Evolutionary conservation across 306 rosid genomes (phyloP), one percentile per base, ranked within the genome.

Genomic region (Cucurbita pepo): DNA sequence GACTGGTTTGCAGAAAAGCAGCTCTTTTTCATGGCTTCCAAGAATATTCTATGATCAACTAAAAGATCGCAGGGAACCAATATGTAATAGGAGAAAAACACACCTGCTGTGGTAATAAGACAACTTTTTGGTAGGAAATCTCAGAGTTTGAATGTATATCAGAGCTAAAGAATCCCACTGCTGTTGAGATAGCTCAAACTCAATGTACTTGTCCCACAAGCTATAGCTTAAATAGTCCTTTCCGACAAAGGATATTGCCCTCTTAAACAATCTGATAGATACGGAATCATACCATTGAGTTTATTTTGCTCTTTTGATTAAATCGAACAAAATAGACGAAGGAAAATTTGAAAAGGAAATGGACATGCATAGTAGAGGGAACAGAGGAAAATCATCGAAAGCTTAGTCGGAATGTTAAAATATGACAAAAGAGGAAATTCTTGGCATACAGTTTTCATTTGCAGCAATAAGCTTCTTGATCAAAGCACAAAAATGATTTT

Each of bases 201-300:
- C 87, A 63, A 93, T 88, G 82, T 87, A 93, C 67, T 84, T 84
- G 85, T 90, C 98, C 98, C 96, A 93, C 86, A 93, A 80, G 60
- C 83, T 67, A 83, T 87, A 86, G 79, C 96, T 87, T 15, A 57
- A 77, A 81, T 88, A 90, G 73, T 93, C 98, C 89, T 85, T 93
- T 75, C 96, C 90, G 80, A 93, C 88, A 80, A 88, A 88, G 70
- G 91, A 88, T 61, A 88, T 51, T 71, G 90, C 96, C 86, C 98
- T 83, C 73, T 74, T 80, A 73, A 93, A 88, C 74, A 90, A 79
- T 77, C 98, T 93, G 83, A 70, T 58, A 64, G 73, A 72, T 53
- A 73, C 47, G 63, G 54, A 81, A 75, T 70, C 22, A 10, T 10
- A 76, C 18, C 38, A 59, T 71, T 78, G 67, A 72, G 80, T 60